Percentiles rank a stretch among this genome's conserved stretches.
Conservation (phyloP, 2,329 filamentous ascomycete genomes). For the Lasiodiplodia sp. region DNA sequence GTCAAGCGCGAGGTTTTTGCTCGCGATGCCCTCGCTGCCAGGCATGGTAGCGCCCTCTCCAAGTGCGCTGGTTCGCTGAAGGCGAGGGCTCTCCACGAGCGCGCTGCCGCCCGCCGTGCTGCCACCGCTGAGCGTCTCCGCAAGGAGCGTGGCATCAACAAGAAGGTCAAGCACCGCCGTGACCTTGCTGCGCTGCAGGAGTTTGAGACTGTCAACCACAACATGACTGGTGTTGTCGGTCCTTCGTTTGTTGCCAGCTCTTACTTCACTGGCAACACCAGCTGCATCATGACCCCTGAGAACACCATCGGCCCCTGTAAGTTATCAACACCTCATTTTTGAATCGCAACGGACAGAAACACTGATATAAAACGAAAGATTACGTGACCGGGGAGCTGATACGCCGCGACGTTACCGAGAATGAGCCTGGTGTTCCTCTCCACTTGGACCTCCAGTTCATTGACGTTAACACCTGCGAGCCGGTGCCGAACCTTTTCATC, state of each 20-base stretch:
- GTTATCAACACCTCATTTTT: too few relatives aligned
- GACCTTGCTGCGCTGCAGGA: constrained; percentile 41
- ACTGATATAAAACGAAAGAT: too few relatives aligned
- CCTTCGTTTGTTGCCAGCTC: constrained; percentile 37
- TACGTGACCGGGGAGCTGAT: too few relatives aligned
- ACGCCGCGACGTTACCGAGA: constrained; percentile 57
- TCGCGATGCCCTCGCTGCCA: constrained; percentile 37
- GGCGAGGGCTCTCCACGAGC: constrained; percentile 36
- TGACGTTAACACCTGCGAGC: constrained; percentile 62
- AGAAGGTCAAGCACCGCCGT: constrained; percentile 36
- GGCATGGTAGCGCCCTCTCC: constrained; percentile 35
- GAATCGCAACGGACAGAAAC: too few relatives aligned
- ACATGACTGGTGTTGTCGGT: constrained; percentile 38
- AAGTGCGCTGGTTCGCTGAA: constrained; percentile 37
- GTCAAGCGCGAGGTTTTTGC: constrained; percentile 43
- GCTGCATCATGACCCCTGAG: constrained; percentile 45
- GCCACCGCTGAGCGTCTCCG: constrained; percentile 35
- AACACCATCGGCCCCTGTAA: constrained; percentile 42
- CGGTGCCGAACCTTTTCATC: constrained; percentile 56
- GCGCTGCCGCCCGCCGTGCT: constrained; percentile 37
- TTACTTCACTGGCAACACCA: constrained; percentile 43
- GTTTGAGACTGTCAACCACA: constrained; percentile 42
- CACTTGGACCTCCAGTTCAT: constrained; percentile 62
- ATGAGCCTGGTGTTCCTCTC: constrained; percentile 57
- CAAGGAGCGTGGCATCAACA: constrained; percentile 37